Conservation (phyloP, 2,329 filamentous ascomycete species). For the Fusarium chuoi region DNA sequence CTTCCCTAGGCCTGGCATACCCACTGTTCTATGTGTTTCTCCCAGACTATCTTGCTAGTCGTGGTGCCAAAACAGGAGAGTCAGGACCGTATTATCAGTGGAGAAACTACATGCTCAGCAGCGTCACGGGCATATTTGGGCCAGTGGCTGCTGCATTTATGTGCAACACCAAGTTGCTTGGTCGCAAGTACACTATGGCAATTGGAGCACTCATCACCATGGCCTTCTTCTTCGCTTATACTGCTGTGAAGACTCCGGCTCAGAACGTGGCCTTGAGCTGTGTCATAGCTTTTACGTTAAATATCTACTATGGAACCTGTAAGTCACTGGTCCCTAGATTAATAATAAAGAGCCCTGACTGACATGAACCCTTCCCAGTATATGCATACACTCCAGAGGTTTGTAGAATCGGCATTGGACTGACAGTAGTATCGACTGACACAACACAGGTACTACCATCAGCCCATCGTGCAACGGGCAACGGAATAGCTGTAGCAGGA, state of each 20-base stretch:
- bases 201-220: not conserved
- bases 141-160: not conserved
- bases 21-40: not conserved
- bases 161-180: not conserved
- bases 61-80: not conserved
- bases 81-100: not conserved
- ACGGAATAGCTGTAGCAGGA: not conserved
- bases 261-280: not conserved
- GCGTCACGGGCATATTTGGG: not conserved
- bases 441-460: not conserved
- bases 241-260: not conserved
- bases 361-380: not conserved
- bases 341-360: accelerated
- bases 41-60: not conserved
- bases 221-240: not conserved
- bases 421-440: not conserved
- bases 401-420: accelerated
- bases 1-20: not conserved
- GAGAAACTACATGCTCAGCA: not conserved
- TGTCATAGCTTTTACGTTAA: not conserved
- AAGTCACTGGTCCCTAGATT: accelerated
- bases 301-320: not conserved
- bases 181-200: not conserved
- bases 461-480: not conserved
- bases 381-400: not conserved